These are phyloP conservation scores for Volvox reticuliferus DNA, from an alignment of 139 green algal species.

Conservation along the genomic window DNA sequence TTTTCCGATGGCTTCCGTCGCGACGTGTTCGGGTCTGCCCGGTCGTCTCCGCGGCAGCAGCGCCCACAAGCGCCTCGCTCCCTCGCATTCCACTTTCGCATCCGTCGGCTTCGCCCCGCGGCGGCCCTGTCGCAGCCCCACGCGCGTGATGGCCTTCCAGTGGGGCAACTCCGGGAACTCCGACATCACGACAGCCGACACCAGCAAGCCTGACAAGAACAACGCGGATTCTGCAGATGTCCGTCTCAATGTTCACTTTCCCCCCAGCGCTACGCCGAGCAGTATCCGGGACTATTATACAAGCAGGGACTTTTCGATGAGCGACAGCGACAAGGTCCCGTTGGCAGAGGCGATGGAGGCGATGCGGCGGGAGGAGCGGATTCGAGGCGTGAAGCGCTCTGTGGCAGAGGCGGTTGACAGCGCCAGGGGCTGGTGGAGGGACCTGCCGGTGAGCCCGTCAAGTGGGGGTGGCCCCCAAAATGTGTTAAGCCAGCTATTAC, in stretches of 20 bases:
- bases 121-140: background rate
- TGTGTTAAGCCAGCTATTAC: too few species aligned
- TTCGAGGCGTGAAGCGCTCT: background rate
- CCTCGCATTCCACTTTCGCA: background rate
- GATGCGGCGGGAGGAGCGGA: conserved; percentile 6
- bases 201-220: too few species aligned
- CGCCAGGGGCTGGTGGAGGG: background rate
- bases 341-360: background rate
- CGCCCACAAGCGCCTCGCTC: background rate
- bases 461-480: too few species aligned
- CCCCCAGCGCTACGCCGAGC: background rate
- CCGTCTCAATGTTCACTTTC: background rate
- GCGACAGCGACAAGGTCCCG: background rate
- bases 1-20: too few species aligned
- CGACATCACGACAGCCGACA: background rate
- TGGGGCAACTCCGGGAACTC: background rate
- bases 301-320: background rate
- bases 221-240: too few species aligned
- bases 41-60: background rate
- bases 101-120: background rate
- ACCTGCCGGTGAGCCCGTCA: background rate
- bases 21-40: too few species aligned
- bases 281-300: background rate
- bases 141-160: conserved; percentile 1
- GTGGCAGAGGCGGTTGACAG: background rate